phyloP scores from a whole-genome alignment of 1,284 basidiomycete species.

The Irpex sp. region DNA sequence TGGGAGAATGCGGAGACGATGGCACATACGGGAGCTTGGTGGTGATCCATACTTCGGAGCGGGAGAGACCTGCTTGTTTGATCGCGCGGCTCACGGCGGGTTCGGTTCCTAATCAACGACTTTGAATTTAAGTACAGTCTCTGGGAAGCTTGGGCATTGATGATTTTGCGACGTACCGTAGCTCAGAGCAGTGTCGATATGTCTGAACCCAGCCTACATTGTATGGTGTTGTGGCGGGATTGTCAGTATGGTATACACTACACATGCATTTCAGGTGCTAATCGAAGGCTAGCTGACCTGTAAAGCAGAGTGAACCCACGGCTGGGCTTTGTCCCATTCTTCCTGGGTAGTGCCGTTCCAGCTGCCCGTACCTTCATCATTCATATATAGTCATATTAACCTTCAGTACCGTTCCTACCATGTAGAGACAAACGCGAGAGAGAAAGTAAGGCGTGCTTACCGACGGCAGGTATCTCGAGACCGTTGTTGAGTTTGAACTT shows the following conservation, averaged over 20 bases:
- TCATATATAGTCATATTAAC: too few species aligned
- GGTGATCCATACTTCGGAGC: conserved; percentile 43
- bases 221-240: too few species aligned
- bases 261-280: neutral
- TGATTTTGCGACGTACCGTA: conserved; percentile 21
- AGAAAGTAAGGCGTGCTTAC: conserved; percentile 12
- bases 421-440: too few species aligned
- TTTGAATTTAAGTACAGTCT: neutral
- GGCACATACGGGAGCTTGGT: conserved; percentile 32
- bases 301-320: conserved; percentile 25
- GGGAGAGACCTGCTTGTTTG: conserved; percentile 34
- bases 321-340: conserved; percentile 18
- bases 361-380: conserved; percentile 24
- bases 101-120: conserved; percentile 31
- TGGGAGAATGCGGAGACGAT: too few species aligned
- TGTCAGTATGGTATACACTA: too few species aligned
- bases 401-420: too few species aligned
- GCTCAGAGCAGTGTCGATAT: conserved; percentile 28
- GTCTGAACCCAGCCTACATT: conserved; percentile 24
- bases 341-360: conserved; percentile 25
- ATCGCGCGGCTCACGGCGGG: conserved; percentile 38
- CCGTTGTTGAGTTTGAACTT: conserved; percentile 28
- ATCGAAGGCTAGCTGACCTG: conserved; percentile 14
- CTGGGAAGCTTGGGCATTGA: neutral
- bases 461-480: conserved; percentile 25